These are phyloP conservation scores for Colletotrichum horii DNA, from an alignment of 2,329 filamentous ascomycete genomes.

Conservation along the genomic window DNA sequence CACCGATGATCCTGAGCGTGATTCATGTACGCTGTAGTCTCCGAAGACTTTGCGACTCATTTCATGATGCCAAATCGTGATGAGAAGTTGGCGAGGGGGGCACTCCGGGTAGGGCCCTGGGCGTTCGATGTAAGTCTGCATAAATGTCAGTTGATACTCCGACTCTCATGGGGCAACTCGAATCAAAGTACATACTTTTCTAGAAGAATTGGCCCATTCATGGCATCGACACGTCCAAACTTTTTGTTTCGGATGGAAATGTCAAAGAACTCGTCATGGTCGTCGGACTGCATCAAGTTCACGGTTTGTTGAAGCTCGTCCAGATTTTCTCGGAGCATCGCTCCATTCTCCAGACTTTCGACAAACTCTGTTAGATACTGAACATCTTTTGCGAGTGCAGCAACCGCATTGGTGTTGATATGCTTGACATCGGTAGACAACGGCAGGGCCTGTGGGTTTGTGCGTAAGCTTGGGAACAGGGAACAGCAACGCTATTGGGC, in stretches of 20 bases:
- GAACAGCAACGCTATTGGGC: neutral
- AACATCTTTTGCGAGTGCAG: constrained; percentile 82
- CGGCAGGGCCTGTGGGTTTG: constrained; percentile 66
- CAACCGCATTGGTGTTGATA: constrained; percentile 87
- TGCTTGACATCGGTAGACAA: constrained; percentile 79
- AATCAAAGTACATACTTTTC: constrained; percentile 80
- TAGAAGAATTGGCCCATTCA: constrained; percentile 87
- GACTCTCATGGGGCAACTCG: no score
- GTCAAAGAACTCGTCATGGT: constrained; percentile 97
- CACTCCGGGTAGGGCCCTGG: constrained; percentile 61
- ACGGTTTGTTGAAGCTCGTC: constrained; percentile 95
- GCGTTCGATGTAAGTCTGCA: constrained; percentile 68
- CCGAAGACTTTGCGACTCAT: constrained; percentile 26
- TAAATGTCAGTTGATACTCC: constrained; percentile 27
- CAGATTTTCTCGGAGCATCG: constrained; percentile 86
- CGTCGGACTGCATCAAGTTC: constrained; percentile 83
- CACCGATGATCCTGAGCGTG: neutral
- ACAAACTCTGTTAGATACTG: constrained; percentile 87
- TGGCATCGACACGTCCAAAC: constrained; percentile 88
- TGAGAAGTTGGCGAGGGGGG: constrained; percentile 75
- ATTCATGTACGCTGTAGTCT: neutral
- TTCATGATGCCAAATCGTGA: constrained; percentile 74
- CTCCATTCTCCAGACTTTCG: constrained; percentile 79
- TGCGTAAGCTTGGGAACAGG: neutral
- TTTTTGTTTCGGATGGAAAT: constrained; percentile 88